These are phyloP conservation scores for Flueggea neowawraea DNA, from an alignment of 441 rosid species.

Conservation along the genomic window DNA sequence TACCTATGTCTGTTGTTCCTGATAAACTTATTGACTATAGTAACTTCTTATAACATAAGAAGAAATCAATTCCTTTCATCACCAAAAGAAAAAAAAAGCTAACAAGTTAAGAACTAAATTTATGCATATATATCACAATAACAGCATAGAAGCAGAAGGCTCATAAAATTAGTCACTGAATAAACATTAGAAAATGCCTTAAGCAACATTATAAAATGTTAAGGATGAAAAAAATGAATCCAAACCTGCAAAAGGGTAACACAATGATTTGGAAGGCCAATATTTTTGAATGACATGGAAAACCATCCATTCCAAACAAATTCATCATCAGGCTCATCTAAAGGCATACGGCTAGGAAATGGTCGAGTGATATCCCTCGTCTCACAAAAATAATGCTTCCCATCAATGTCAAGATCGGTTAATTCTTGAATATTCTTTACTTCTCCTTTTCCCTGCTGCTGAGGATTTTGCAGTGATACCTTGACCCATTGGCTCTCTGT, in stretches of 20 bases:
- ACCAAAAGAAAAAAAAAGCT: too few species aligned
- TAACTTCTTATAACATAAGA: too few species aligned
- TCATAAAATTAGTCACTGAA: too few species aligned
- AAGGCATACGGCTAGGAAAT: conserved; percentile 79
- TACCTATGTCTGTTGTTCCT: too few species aligned
- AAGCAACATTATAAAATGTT: conserved; percentile 1
- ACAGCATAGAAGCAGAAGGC: too few species aligned
- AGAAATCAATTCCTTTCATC: too few species aligned
- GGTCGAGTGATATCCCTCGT: conserved; percentile 87
- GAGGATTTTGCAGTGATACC: conserved; percentile 74
- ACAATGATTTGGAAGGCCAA: conserved; percentile 70
- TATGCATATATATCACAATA: too few species aligned
- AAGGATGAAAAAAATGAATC: conserved; percentile 28
- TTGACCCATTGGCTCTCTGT: conserved; percentile 88
- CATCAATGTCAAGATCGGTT: conserved; percentile 88
- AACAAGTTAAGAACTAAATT: too few species aligned
- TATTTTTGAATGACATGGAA: conserved; percentile 63
- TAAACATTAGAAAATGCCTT: neutral
- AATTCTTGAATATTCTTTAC: conserved; percentile 81
- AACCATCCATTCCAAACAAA: conserved; percentile 98
- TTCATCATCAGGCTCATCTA: conserved; percentile 77
- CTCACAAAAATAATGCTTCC: conserved; percentile 93
- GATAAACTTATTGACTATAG: too few species aligned
- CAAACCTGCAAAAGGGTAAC: conserved; percentile 95
- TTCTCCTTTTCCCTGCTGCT: conserved; percentile 89